phyloP scores from a whole-genome alignment of 2,329 filamentous ascomycete species.

The Trichoderma hamatum region DNA sequence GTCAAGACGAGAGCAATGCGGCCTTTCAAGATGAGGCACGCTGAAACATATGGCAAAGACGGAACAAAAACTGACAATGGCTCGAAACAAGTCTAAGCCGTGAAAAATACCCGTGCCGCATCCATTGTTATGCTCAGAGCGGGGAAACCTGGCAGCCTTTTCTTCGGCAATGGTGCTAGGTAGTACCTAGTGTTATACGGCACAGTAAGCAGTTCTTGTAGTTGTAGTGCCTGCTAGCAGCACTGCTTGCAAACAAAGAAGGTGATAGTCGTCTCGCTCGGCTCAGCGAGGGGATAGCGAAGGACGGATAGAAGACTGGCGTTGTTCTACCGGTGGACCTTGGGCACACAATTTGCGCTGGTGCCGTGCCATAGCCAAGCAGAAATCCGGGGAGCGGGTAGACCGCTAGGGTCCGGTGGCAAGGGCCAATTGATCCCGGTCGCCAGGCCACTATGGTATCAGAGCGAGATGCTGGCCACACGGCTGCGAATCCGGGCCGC shows the following conservation, averaged over 20 bases:
- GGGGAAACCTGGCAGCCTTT: background rate
- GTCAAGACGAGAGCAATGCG: conserved; percentile 1
- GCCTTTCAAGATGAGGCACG: conserved; percentile 17
- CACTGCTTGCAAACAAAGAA: background rate
- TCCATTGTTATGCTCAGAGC: background rate
- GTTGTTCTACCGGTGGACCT: conserved; percentile 18
- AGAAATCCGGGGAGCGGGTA: conserved; percentile 40
- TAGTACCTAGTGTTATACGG: background rate
- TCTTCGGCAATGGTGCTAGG: background rate
- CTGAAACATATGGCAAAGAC: conserved; percentile 13
- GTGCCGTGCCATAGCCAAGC: conserved; percentile 25
- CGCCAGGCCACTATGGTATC: conserved; percentile 31
- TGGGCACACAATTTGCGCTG: conserved; percentile 24
- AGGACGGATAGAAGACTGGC: conserved; percentile 20
- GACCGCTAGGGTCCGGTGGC: conserved; percentile 34
- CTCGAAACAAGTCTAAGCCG: background rate
- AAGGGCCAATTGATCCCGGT: conserved; percentile 36
- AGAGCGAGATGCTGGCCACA: conserved; percentile 35
- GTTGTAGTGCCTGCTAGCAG: background rate
- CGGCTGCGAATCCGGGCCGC: conserved; percentile 44
- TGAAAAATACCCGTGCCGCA: background rate
- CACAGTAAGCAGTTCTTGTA: background rate
- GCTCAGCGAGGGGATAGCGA: background rate
- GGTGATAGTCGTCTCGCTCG: background rate
- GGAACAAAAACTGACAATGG: background rate